Percentiles rank a stretch among this genome's conserved stretches.
Conservation (phyloP, 2,329 filamentous ascomycete species). For the Dactylellina cionopaga region DNA sequence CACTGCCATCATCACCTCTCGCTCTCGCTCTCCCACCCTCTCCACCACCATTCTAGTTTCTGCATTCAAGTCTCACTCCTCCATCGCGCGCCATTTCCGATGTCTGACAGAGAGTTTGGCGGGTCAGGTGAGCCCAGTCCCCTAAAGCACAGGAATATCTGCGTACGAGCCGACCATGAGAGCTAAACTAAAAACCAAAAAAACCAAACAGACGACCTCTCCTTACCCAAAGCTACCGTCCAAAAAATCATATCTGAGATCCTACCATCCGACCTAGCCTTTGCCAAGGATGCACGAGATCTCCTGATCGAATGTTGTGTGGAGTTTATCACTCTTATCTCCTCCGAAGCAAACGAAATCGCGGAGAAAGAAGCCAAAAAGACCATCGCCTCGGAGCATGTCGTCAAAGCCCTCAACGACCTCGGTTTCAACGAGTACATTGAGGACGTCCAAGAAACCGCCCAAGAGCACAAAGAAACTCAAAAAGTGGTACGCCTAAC, state of each 20-base stretch:
- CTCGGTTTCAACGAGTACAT: slow-evolving; percentile 95
- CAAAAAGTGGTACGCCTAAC: slow-evolving; percentile 73
- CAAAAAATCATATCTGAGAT: slow-evolving; percentile 94
- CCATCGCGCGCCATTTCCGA: slow-evolving; percentile 10
- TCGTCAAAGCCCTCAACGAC: slow-evolving; percentile 91
- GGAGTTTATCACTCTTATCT: slow-evolving; percentile 97
- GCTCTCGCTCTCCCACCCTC: background rate
- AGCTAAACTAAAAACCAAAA: too few species aligned
- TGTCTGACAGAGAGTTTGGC: slow-evolving; percentile 56
- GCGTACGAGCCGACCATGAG: too few species aligned
- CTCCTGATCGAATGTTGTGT: slow-evolving; percentile 98
- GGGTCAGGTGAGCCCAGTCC: slow-evolving; percentile 44
- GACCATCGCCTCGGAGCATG: slow-evolving; percentile 97
- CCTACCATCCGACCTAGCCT: slow-evolving; percentile 81
- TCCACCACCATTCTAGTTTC: background rate
- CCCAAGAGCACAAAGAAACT: slow-evolving; percentile 89
- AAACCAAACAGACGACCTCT: slow-evolving; percentile 68
- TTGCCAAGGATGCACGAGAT: slow-evolving; percentile 94
- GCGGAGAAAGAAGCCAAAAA: slow-evolving; percentile 99
- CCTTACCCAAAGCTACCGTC: slow-evolving; percentile 73
- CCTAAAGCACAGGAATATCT: slow-evolving; percentile 31
- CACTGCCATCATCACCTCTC: background rate
- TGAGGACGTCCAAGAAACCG: slow-evolving; percentile 83
- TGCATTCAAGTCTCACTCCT: background rate
- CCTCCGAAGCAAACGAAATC: slow-evolving; percentile 98